phyloP scores from a whole-genome alignment of 192 early-diverging fungal genomes.

The Linnemannia hyalina region DNA sequence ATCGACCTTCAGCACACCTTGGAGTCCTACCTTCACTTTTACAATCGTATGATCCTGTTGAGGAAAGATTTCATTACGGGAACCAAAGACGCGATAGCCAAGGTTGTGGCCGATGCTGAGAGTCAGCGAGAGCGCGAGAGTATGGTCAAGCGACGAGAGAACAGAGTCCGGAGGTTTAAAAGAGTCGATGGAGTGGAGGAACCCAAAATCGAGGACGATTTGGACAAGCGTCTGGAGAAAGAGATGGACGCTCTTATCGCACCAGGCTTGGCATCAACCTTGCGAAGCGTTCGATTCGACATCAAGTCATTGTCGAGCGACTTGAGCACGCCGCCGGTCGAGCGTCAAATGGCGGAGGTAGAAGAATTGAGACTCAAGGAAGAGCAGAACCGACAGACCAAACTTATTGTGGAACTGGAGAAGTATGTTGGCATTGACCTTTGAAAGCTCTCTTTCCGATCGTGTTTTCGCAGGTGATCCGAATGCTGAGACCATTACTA shows the following conservation, averaged over 20 bases:
- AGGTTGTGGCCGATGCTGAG: conserved; percentile 9
- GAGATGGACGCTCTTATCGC: conserved; percentile 34
- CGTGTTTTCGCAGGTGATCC: too few species aligned
- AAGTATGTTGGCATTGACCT: conserved; percentile 1
- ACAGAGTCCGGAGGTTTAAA: conserved; percentile 22
- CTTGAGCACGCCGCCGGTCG: background rate
- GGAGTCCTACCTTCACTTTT: conserved; percentile 39
- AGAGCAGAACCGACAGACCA: conserved; percentile 19
- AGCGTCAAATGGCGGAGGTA: conserved; percentile 27
- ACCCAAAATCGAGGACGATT: conserved; percentile 1
- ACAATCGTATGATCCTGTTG: conserved; percentile 24
- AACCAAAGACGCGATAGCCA: conserved; percentile 14
- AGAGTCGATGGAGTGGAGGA: conserved; percentile 16
- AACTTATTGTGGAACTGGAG: conserved; percentile 26
- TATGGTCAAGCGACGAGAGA: conserved; percentile 37
- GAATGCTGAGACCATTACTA: background rate
- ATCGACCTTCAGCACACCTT: conserved; percentile 45
- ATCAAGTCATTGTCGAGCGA: conserved; percentile 26
- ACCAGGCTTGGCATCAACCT: conserved; percentile 5
- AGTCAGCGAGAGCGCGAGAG: conserved; percentile 4
- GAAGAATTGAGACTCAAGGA: conserved; percentile 37
- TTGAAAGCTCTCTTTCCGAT: too few species aligned
- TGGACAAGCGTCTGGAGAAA: conserved; percentile 30
- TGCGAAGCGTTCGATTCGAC: conserved; percentile 22
- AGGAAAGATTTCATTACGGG: conserved; percentile 29